These are phyloP conservation scores for Mycosphaerella sp. DNA, from an alignment of 2,329 filamentous ascomycete species.

Conservation along the genomic window DNA sequence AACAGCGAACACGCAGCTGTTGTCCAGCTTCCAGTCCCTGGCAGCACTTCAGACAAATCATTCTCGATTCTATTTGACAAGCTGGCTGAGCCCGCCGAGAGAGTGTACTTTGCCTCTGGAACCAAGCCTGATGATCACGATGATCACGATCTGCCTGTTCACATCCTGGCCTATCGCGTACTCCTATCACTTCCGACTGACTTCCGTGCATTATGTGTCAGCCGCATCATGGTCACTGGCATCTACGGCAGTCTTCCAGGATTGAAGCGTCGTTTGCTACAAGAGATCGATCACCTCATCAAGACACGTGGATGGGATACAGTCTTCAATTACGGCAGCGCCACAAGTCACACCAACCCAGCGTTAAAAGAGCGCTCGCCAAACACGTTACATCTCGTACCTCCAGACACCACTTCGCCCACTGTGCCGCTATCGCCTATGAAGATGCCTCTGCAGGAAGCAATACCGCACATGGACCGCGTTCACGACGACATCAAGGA, in stretches of 20 bases:
- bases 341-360: slow-evolving; percentile 15
- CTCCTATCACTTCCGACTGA: slow-evolving; percentile 74
- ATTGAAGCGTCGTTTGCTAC: slow-evolving; percentile 67
- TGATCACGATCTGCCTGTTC: slow-evolving; percentile 77
- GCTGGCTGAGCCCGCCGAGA: slow-evolving; percentile 69
- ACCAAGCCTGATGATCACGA: slow-evolving; percentile 59
- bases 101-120: slow-evolving; percentile 60
- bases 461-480: slow-evolving; percentile 21
- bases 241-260: slow-evolving; percentile 74
- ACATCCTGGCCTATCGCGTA: slow-evolving; percentile 67
- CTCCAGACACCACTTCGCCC: slow-evolving; percentile 4
- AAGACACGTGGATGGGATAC: slow-evolving; percentile 68
- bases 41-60: slow-evolving; percentile 18
- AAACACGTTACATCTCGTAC: slow-evolving; percentile 13
- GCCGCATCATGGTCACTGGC: slow-evolving; percentile 79
- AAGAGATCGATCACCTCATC: slow-evolving; percentile 65
- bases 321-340: slow-evolving; percentile 62
- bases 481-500: slow-evolving; percentile 31
- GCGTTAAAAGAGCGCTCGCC: slow-evolving; percentile 19
- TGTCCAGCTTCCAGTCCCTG: slow-evolving; percentile 27
- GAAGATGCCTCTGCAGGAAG: slow-evolving; percentile 26
- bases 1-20: slow-evolving; percentile 7
- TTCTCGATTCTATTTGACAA: slow-evolving; percentile 59
- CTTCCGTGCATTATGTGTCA: slow-evolving; percentile 77
- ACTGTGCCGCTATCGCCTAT: slow-evolving; percentile 15